phyloP scores from a whole-genome alignment of 2,329 filamentous ascomycete species.

The Leptographium flavum region DNA sequence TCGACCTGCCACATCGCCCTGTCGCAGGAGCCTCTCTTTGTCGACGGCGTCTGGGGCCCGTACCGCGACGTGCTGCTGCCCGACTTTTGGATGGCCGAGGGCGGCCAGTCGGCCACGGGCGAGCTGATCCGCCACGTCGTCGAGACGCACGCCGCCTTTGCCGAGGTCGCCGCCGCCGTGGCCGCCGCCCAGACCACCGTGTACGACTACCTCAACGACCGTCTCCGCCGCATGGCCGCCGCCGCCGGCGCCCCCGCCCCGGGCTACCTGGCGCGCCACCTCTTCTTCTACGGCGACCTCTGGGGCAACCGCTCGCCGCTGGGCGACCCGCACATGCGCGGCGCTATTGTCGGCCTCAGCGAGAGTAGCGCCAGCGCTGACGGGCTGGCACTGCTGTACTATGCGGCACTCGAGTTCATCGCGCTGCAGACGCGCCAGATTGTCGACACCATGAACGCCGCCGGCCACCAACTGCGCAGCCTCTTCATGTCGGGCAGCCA shows the following conservation, averaged over 20 bases:
- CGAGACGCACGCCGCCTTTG: slow-evolving; percentile 85
- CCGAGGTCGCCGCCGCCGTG: slow-evolving; percentile 55
- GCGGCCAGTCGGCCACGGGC: slow-evolving; percentile 90
- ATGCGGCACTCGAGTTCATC: slow-evolving; percentile 95
- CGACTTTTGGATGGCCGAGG: slow-evolving; percentile 92
- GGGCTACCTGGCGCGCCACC: slow-evolving; percentile 76
- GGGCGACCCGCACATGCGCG: slow-evolving; percentile 86
- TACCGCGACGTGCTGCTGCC: slow-evolving; percentile 90
- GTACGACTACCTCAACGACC: slow-evolving; percentile 87
- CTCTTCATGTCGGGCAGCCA: slow-evolving; percentile 99
- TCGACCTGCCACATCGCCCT: slow-evolving; percentile 96
- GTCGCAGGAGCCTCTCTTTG: slow-evolving; percentile 86
- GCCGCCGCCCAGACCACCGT: slow-evolving; percentile 77
- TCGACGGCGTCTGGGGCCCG: slow-evolving; percentile 90
- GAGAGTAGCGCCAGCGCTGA: slow-evolving; percentile 70
- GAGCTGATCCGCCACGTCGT: slow-evolving; percentile 89
- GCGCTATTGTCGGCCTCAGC: slow-evolving; percentile 72
- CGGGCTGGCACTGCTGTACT: slow-evolving; percentile 82
- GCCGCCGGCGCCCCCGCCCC: slow-evolving; percentile 59
- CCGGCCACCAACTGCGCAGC: slow-evolving; percentile 74
- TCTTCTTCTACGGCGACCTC: slow-evolving; percentile 97
- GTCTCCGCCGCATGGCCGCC: slow-evolving; percentile 62
- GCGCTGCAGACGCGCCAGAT: slow-evolving; percentile 95
- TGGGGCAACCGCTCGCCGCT: slow-evolving; percentile 94
- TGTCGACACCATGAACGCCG: slow-evolving; percentile 79